Evolutionary conservation across 179 eudicot genomes (phyloP).

Genomic region (Actinidia arguta): DNA sequence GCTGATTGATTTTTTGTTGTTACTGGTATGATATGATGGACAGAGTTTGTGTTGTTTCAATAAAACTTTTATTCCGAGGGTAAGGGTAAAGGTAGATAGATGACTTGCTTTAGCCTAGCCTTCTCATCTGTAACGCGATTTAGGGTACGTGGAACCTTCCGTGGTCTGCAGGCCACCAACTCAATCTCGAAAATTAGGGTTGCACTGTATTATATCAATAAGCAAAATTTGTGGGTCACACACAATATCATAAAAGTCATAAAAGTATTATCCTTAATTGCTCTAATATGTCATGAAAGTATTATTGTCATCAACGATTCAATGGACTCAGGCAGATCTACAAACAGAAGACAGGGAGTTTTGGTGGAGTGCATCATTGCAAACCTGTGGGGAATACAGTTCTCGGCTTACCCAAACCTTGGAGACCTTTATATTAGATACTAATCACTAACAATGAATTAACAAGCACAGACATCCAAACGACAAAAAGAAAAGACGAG

Average conservation of each 20-base stretch:
- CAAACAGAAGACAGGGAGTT: background rate
- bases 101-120: slow-evolving; percentile 86
- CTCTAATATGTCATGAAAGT: background rate
- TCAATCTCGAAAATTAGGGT: slow-evolving; percentile 94
- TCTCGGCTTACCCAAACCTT: background rate
- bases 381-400: background rate
- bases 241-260: background rate
- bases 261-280: background rate
- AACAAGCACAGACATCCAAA: background rate
- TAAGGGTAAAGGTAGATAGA: background rate
- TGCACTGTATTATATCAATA: slow-evolving; percentile 57
- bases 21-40: too few species aligned
- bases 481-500: background rate
- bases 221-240: background rate
- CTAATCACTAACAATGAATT: background rate
- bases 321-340: background rate
- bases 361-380: background rate
- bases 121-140: slow-evolving; percentile 86
- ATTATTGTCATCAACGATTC: background rate
- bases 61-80: too few species aligned
- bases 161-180: slow-evolving; percentile 87
- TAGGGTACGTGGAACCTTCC: slow-evolving; percentile 75
- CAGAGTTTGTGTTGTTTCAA: too few species aligned
- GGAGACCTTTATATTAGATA: background rate
- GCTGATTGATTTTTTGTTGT: too few species aligned